Evolutionary conservation across 371 early-diverging fungal genomes (phyloP).

Genomic region (Conidiobolus coronatus): DNA sequence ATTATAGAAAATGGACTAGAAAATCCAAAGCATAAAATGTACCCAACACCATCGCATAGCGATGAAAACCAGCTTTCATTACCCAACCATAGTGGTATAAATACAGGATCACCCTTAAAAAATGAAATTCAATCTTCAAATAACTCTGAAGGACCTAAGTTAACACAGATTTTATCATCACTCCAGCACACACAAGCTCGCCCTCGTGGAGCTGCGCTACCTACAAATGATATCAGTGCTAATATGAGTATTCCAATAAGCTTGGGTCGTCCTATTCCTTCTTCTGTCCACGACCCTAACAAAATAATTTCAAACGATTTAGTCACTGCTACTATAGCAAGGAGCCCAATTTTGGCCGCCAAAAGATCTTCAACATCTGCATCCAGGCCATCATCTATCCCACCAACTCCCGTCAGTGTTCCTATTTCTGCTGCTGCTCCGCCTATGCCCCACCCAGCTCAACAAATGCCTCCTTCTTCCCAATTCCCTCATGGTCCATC

Average conservation of each 20-base stretch:
- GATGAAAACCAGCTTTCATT: neutral
- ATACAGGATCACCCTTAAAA: neutral
- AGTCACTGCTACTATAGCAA: slow-evolving; percentile 3
- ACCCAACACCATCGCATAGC: neutral
- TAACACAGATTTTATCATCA: neutral
- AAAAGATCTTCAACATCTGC: neutral
- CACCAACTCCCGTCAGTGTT: neutral
- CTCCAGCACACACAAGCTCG: neutral
- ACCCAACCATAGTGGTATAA: neutral
- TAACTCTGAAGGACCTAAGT: neutral
- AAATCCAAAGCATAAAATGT: neutral
- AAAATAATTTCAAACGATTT: slow-evolving; percentile 2
- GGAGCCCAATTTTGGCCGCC: slow-evolving; percentile 3
- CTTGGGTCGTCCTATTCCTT: neutral
- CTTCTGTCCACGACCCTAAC: neutral
- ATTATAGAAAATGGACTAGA: neutral
- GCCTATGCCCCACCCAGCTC: neutral
- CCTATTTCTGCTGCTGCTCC: neutral
- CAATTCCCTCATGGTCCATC: neutral
- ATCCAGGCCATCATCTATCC: neutral
- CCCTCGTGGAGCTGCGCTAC: too few relatives aligned
- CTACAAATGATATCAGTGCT: neutral
- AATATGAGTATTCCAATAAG: neutral
- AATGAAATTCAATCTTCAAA: neutral
- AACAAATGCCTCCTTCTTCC: neutral